Evolutionary conservation across 2,329 filamentous ascomycete species (phyloP), one percentile per base, ranked within the genome.

Genomic region (Neonectria sp.): DNA sequence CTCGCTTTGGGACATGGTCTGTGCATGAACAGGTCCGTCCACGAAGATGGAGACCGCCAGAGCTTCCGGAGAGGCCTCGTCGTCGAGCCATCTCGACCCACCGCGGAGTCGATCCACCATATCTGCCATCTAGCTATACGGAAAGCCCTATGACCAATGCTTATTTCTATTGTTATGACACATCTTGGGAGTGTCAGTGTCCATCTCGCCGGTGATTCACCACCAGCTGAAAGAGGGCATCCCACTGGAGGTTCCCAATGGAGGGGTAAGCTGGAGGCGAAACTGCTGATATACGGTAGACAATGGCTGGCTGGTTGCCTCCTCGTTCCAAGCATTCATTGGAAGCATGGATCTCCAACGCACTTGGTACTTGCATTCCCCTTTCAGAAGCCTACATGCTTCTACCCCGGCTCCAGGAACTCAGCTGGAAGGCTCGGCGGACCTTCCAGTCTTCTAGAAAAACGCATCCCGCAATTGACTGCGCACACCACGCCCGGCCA

Each of bases 401-500:
- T n/a, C 9, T 5, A 5, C 29, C 49, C 46, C 13, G 13, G 24
- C 29, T 25, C 11, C 24, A 3, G 7, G 11, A 49, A 49, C 15
- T 27, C 15, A 9, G n/a, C 40, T 24, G 25, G 25, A 29, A 51
- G 21, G 8, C 17, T n/a, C 51, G 51, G 33, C n/a, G n/a, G 6
- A n/a, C 5, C 4, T 40, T 40, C 37, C n/a, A 40, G 37, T n/a
- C 21, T 13, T 53, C 51, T 53, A 53, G 51, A 53, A 53, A 35
- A 6, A 15, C 15, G 31, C 51, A 53, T 24, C n/a, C 12, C 21
- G 51, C 33, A 31, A 35, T 35, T 35, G 29, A 37, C 31, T 24
- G 29, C 29, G 29, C 49, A 52, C 49, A 52, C 49, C 49, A 35
- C 31, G 17, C 17, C 25, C 49, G 29, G 49, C 29, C 49, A 53